phyloP scores from a whole-genome alignment of 305 asterid species.

The Solanum chacoense region DNA sequence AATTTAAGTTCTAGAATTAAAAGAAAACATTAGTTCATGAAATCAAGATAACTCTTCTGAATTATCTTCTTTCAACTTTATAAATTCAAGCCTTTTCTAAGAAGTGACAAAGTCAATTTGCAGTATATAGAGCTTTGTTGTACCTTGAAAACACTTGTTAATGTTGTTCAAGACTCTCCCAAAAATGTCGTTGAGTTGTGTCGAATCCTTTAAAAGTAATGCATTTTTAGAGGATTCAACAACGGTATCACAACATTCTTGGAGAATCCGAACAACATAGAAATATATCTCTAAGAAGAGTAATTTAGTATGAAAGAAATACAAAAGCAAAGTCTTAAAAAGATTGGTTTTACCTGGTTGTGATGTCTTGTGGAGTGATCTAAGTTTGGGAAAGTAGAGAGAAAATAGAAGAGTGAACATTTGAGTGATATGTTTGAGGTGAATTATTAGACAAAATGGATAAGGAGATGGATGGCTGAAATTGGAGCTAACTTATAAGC shows the following conservation, averaged over 20 bases:
- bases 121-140: not conserved
- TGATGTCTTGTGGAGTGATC: slow-evolving; percentile 13
- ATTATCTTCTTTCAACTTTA: not conserved
- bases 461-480: slow-evolving; percentile 64
- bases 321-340: not conserved
- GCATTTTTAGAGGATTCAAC: not conserved
- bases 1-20: not conserved
- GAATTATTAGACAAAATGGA: slow-evolving; percentile 34
- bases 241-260: not conserved
- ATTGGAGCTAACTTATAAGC: not conserved
- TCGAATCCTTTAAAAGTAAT: not conserved
- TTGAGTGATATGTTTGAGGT: slow-evolving; percentile 16
- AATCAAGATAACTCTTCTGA: not conserved
- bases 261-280: not conserved
- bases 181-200: not conserved
- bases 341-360: slow-evolving; percentile 13
- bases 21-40: not conserved
- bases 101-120: not conserved
- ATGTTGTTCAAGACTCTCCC: not conserved
- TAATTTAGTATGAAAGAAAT: not conserved
- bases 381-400: slow-evolving; percentile 11
- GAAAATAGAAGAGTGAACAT: slow-evolving; percentile 21
- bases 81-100: not conserved
- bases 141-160: not conserved
- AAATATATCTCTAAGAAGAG: not conserved